Conservation (phyloP, 805 yeast genomes). For the Komagataella pseudopastoris region DNA sequence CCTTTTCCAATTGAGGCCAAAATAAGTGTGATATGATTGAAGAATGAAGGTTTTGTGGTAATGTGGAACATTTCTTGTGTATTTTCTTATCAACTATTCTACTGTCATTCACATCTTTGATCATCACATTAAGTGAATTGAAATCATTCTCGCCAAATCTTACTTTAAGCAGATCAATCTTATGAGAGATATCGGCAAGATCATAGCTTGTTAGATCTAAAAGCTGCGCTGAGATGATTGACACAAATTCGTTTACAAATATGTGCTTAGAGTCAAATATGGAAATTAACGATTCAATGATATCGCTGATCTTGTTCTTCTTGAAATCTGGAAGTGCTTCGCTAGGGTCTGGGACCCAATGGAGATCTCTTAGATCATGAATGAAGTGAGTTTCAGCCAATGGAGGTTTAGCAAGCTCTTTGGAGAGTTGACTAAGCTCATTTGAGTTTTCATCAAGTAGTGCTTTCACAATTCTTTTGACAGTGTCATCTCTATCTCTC, state of each 20-base stretch:
- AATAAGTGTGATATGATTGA: slow-evolving; percentile 62
- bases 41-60: slow-evolving; percentile 27
- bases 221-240: slow-evolving; percentile 43
- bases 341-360: slow-evolving; percentile 79
- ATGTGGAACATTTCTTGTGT: slow-evolving; percentile 10
- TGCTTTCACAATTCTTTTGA: slow-evolving; percentile 57
- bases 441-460: slow-evolving; percentile 35
- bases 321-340: slow-evolving; percentile 84
- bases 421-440: slow-evolving; percentile 37
- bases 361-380: slow-evolving; percentile 32
- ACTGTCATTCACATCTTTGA: slow-evolving; percentile 54
- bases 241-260: slow-evolving; percentile 52
- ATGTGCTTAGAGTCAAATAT: slow-evolving; percentile 58
- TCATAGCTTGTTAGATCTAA: slow-evolving; percentile 27
- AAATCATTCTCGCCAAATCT: slow-evolving; percentile 59
- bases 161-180: slow-evolving; percentile 39
- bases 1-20: slow-evolving; percentile 56
- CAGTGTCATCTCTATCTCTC: slow-evolving; percentile 61
- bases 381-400: slow-evolving; percentile 8
- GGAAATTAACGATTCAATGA: slow-evolving; percentile 57
- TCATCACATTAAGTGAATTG: slow-evolving; percentile 71
- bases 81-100: slow-evolving; percentile 26
- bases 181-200: slow-evolving; percentile 22
- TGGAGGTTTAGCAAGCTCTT: slow-evolving; percentile 29
- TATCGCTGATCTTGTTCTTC: slow-evolving; percentile 45